Evolutionary conservation across 371 early-diverging fungal species (phyloP).

Genomic region (Mortierella sp.): DNA sequence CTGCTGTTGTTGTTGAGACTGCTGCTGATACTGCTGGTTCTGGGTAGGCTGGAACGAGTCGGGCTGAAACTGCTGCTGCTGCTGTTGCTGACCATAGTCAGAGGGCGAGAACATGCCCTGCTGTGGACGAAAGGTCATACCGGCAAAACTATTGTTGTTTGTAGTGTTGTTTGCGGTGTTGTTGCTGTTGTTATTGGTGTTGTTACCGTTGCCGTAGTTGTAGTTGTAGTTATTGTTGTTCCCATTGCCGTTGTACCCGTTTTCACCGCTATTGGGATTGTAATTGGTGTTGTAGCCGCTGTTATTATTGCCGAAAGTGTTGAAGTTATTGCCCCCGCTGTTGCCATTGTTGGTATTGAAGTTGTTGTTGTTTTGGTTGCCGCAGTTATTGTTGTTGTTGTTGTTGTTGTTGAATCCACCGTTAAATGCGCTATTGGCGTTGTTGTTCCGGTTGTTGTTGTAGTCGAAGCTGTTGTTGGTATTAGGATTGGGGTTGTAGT

Average conservation of each 20-base stretch:
- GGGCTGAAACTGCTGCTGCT: background rate
- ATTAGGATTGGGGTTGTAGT: background rate
- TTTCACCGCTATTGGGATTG: constrained; percentile 1
- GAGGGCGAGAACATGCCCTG: background rate
- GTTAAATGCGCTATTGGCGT: background rate
- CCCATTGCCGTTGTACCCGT: constrained; percentile 4
- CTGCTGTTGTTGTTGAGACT: background rate
- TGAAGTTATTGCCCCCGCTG: constrained; percentile 8
- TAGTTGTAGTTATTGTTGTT: constrained; percentile 9
- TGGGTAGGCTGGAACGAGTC: background rate
- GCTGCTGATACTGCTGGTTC: constrained; percentile 7
- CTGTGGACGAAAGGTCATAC: background rate
- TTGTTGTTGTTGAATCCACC: background rate
- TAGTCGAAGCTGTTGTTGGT: constrained; percentile 11
- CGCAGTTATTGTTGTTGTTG: constrained; percentile 7
- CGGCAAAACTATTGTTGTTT: background rate
- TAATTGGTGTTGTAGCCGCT: background rate
- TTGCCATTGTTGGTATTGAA: constrained; percentile 6
- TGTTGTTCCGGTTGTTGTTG: background rate
- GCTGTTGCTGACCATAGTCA: constrained; percentile 10
- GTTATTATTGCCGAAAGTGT: background rate
- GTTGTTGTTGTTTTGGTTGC: constrained; percentile 8
- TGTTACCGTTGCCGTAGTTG: constrained; percentile 9
- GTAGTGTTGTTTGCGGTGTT: constrained; percentile 1
- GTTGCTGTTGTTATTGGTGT: constrained; percentile 5